Base-by-base conservation (phyloP, 805 yeast species). In the Yarrowia sp. region DNA sequence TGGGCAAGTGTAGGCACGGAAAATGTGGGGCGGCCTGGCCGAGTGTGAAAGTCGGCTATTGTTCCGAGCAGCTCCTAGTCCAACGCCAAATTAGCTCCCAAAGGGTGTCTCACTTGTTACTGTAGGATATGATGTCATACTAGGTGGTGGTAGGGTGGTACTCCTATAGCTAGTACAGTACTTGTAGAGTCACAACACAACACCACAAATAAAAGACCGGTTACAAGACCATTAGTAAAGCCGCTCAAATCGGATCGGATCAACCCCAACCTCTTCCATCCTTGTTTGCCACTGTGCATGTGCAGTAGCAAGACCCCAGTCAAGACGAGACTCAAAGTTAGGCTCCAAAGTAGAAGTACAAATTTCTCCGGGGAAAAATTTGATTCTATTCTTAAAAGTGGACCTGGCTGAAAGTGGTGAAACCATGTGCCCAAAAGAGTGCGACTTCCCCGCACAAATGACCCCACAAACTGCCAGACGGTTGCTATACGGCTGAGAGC, bases 321-420 rank as follows among this genome's bases (percentile, higher is more conserved):
- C 34, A 7, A 9, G 34, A 17, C 9, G 8, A 24, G 30, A 24
- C 30, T 24, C 53, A 49, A 50, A 24, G 55, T 50, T 50, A 50
- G 55, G n/a, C 40, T 50, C n/a, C 6, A 7, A 15, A 33, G 14
- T 12, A 5, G 10, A 12, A 10, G 58, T 19, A 36, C 58, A 52
- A 52, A 52, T 52, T 52, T 52, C 58, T 52, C 58, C 58, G 58
- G 58, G 58, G 58, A 52, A 38, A 52, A 52, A 34, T 30, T 44
- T 44, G 49, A 44, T 44, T 24, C n/a, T 46, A 46, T 15, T 46
- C 50, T 46, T 24, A 46, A 42, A 24, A 5, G 7, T 24, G 30
- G 30, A 24, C 30, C 30, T n/a, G 30, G 30, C 30, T 24, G 30
- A 24, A 24, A 24, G 30, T 5, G 30, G 30, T 6, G n/a, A 50